Evolutionary conservation across 1,139 yeast species (phyloP).

Genomic region (Geotrichum reessii): DNA sequence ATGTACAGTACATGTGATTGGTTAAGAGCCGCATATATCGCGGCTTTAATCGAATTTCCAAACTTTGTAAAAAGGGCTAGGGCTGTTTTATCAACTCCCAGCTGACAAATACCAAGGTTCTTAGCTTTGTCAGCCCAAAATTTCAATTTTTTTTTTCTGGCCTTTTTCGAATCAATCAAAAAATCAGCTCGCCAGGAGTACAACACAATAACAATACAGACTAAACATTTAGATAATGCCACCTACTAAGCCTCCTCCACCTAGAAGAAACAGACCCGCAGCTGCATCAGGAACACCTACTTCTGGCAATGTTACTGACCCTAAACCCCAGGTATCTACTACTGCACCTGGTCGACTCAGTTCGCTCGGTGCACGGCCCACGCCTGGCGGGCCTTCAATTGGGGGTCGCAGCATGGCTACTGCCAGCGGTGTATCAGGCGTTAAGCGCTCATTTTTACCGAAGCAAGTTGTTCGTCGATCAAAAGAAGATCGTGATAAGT

Average conservation of each 20-base stretch:
- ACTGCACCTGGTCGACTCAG: conserved; percentile 5
- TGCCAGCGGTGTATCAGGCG: conserved; percentile 21
- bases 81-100: not conserved
- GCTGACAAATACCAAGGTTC: not conserved
- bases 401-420: not conserved
- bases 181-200: not conserved
- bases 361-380: conserved; percentile 11
- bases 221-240: conserved; percentile 8
- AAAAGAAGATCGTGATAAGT: conserved; percentile 75
- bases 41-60: not conserved
- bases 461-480: conserved; percentile 76
- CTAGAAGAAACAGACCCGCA: conserved; percentile 7
- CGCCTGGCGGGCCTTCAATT: conserved; percentile 13
- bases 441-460: conserved; percentile 66
- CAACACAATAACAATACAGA: not conserved
- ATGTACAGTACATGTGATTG: not conserved
- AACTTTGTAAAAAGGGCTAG: not conserved
- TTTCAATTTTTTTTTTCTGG: conserved; percentile 23
- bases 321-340: not conserved
- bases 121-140: not conserved
- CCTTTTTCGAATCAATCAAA: not conserved
- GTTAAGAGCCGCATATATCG: not conserved
- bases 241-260: conserved; percentile 17
- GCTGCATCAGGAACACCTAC: not conserved
- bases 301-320: not conserved